Conservation (phyloP, 192 early-diverging fungal genomes). For the Phycomyces nitens region DNA sequence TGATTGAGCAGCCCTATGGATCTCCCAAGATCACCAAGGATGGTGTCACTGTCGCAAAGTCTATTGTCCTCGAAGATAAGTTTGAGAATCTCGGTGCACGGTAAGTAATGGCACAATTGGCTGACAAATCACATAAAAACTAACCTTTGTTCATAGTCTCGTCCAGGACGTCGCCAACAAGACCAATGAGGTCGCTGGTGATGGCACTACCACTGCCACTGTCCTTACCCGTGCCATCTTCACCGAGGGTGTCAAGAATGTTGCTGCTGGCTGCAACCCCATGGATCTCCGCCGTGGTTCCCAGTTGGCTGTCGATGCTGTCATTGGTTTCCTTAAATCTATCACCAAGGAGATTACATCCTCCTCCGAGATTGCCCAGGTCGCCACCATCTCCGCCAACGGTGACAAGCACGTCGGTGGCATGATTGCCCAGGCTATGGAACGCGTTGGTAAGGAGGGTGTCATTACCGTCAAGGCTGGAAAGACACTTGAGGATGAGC, state of each 20-base stretch:
- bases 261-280: conserved; percentile 99
- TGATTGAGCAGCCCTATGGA: conserved; percentile 98
- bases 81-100: conserved; percentile 99
- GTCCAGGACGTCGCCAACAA: conserved; percentile 99
- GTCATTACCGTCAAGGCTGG: conserved; percentile 99
- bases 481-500: conserved; percentile 98
- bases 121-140: not conserved
- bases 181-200: conserved; percentile 99
- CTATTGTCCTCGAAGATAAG: conserved; percentile 94
- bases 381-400: conserved; percentile 98
- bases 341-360: conserved; percentile 93
- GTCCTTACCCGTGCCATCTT: conserved; percentile 98
- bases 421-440: conserved; percentile 99
- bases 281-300: conserved; percentile 96
- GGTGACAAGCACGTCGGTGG: conserved; percentile 96
- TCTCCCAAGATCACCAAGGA: conserved; percentile 99
- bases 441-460: conserved; percentile 99
- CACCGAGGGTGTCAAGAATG: conserved; percentile 98
- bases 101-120: conserved; percentile 31
- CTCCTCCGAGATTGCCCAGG: conserved; percentile 95
- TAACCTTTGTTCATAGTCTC: conserved; percentile 47
- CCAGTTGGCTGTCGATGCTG: conserved; percentile 87
- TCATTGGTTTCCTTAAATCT: conserved; percentile 89
- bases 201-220: conserved; percentile 99
- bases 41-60: conserved; percentile 99